Conservation (phyloP, 2,329 filamentous ascomycete species). For the Paecilomyces sp. region DNA sequence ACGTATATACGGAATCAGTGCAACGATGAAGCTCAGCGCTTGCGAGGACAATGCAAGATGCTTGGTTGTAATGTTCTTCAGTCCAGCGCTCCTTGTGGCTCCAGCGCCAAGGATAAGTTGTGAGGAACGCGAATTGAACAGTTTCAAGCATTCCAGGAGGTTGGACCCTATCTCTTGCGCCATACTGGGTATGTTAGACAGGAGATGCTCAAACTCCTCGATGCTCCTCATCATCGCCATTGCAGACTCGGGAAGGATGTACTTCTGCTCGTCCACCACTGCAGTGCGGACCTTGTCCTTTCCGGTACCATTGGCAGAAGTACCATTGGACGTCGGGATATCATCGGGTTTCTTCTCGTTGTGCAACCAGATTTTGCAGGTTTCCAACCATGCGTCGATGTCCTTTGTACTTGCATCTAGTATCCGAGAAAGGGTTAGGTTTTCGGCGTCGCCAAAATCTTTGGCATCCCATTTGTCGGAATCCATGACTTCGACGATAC, state of each 20-base stretch:
- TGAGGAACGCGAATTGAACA: slow-evolving; percentile 95
- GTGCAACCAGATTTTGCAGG: slow-evolving; percentile 45
- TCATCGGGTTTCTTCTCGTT: slow-evolving; percentile 15
- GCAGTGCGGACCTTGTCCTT: slow-evolving; percentile 66
- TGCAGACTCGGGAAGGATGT: slow-evolving; percentile 77
- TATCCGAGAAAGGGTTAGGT: slow-evolving; percentile 46
- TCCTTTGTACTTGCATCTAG: slow-evolving; percentile 53
- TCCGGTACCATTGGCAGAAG: slow-evolving; percentile 24
- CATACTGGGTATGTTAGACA: slow-evolving; percentile 81
- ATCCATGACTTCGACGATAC: slow-evolving; percentile 52
- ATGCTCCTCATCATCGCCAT: slow-evolving; percentile 74
- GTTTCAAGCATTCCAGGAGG: slow-evolving; percentile 76
- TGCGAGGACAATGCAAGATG: slow-evolving; percentile 89
- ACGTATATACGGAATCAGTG: slow-evolving; percentile 79
- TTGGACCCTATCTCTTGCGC: slow-evolving; percentile 72
- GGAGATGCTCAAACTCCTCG: slow-evolving; percentile 73
- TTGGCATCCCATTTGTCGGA: slow-evolving; percentile 58
- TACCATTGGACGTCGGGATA: slow-evolving; percentile 31
- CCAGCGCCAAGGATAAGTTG: slow-evolving; percentile 94
- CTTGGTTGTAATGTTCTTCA: slow-evolving; percentile 95
- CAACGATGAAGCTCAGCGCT: slow-evolving; percentile 77
- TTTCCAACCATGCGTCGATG: slow-evolving; percentile 47
- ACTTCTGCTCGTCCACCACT: slow-evolving; percentile 74
- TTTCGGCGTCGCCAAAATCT: slow-evolving; percentile 52
- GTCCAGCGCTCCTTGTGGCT: slow-evolving; percentile 76